Base-by-base conservation (phyloP, 768 basidiomycete genomes). In the Suillus weaverae region DNA sequence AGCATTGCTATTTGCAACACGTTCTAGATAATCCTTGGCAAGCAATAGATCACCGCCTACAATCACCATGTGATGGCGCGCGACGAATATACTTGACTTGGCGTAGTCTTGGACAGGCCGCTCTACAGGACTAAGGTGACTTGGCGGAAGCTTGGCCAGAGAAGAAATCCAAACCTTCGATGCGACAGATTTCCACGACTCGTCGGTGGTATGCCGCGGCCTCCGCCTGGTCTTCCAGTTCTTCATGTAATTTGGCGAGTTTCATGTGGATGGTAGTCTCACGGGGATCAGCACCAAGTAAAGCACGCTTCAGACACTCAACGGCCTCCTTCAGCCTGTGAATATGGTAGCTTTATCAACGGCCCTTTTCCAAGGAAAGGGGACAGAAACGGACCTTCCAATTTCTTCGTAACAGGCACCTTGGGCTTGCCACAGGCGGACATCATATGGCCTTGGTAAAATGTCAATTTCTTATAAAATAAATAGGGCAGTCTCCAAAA, bases 391-490 rank as follows among this genome's bases (percentile, higher is more conserved):
- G 67, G 70, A 93, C 95, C 89, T 83, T 71, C 90, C 89, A 69
- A 97, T 87, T 73, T 95, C 92, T 76, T 96, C 93, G 76, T 98
- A 99, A 70, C 95, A 97, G 70, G 89, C 87, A 5, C 91, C 96
- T 70, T 97, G 87, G 9, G 95, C 95, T 70, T 94, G 91, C 97
- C 97, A 99, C 78, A 99, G 83, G 43, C 97, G 87, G 43, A 95
- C 90, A 76, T 99, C 97, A 74, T 97, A 98, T 5, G 97, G 96
- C 46, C 95, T 97, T 64, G 1, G 35, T 11, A 63, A 50, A 22
- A 51, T 63, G 55, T 67, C 56, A 55, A 51, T 33, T 48, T 33
- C 26, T 6, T 1, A 18, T 13, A 66, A 33, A n/a, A 41, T 50
- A 63, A 41, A 41, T 26, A 22, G 33, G 36, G 36, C 53, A 14